Base-by-base conservation (phyloP, 305 asterid species). In the Rubia occidens region DNA sequence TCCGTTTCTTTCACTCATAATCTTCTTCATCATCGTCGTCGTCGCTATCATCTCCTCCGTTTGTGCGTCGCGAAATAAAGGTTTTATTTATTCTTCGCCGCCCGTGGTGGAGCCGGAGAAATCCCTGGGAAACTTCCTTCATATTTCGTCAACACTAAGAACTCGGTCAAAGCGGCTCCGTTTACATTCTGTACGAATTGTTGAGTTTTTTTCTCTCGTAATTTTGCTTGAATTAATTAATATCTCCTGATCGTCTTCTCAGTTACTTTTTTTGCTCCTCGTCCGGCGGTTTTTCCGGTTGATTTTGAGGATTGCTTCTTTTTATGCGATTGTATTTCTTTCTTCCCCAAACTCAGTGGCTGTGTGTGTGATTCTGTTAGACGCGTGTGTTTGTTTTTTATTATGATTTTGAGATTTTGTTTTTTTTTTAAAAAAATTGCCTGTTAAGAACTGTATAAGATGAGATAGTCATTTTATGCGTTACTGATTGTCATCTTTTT, bases 41-140 rank as follows among this genome's bases (percentile, higher is more conserved):
- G 35, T 66, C 69, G n/a, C 55, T 40, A 26, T 15, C 60, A 4
- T 66, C 70, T 24, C 44, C 61, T 17, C 35, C 43, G 42, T 65
- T 9, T 60, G 54, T 64, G 56, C 18, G 20, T 40, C 24, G 56
- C 51, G 5, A 26, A 67, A 11, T 54, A 65, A 72, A 65, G 44
- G 29, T 58, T 4, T 21, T 21, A 26, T 32, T 29, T 32, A 32
- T 18, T 72, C 55, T 21, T 7, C 26, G 35, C 60, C 59, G 64
- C 2, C 18, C n/a, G 24, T 67, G 42, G 6, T n/a, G 24, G 43
- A 66, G 20, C 65, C 14, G 42, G 39, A 55, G 42, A 55, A 72
- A 65, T 37, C 66, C 67, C 66, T 21, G 56, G 37, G 64, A 11
- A 72, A 66, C 54, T 60, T 54, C 39, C 45, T 8, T 5, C 51